phyloP scores from a whole-genome alignment of 129 eudicot genomes.

The Centaurea solstitialis region DNA sequence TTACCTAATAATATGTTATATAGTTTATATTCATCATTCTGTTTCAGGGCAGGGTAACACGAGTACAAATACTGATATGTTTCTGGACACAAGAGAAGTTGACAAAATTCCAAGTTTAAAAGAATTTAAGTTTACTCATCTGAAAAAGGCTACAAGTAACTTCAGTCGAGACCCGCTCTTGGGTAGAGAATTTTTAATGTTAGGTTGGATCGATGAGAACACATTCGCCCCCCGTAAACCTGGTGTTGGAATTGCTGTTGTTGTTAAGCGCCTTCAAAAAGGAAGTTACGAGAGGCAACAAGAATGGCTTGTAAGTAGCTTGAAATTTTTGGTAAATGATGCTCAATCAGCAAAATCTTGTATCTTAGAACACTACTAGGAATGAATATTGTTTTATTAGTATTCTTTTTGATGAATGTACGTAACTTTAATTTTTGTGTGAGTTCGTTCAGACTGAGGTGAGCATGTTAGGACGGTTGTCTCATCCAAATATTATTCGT shows the following conservation, averaged over 20 bases:
- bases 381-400: neutral
- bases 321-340: neutral
- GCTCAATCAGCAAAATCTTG: too few species aligned
- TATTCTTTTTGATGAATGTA: neutral
- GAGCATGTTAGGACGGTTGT: neutral
- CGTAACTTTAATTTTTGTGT: neutral
- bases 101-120: too few species aligned
- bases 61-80: too few species aligned
- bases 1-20: too few species aligned
- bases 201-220: too few species aligned
- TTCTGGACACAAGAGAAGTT: too few species aligned
- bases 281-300: neutral
- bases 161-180: too few species aligned
- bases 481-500: slow-evolving; percentile 14
- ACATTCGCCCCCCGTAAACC: too few species aligned
- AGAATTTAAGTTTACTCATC: neutral
- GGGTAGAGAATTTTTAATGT: too few species aligned
- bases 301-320: neutral
- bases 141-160: neutral
- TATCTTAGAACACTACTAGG: too few species aligned
- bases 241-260: neutral
- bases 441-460: slow-evolving; percentile 25
- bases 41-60: too few species aligned
- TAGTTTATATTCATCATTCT: too few species aligned
- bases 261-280: neutral